A percentile compares a stretch with the other conserved stretches of the same genome.
Conservation (phyloP, 2,329 filamentous ascomycete genomes). For the Ophiostoma australiae region DNA sequence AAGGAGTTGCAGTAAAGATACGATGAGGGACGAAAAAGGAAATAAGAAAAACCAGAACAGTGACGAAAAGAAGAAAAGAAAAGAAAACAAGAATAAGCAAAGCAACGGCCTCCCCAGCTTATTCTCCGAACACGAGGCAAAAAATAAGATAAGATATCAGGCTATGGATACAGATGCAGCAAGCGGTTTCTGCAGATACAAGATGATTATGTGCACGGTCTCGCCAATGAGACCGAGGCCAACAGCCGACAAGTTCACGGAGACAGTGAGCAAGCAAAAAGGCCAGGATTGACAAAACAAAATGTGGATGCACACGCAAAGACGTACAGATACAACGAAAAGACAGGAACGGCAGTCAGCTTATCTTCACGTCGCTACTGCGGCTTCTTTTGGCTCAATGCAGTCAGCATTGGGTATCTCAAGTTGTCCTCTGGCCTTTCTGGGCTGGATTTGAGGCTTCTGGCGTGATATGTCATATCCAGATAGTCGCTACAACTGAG, state of each 20-base stretch:
- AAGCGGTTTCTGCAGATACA: background rate
- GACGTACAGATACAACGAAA: background rate
- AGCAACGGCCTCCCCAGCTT: background rate
- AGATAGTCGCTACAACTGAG: background rate
- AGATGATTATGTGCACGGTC: background rate
- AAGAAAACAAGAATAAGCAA: background rate
- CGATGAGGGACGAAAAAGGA: background rate
- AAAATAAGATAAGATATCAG: background rate
- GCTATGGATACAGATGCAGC: background rate
- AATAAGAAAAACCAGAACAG: background rate
- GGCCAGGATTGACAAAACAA: background rate
- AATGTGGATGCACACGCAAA: background rate
- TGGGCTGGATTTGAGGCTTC: background rate
- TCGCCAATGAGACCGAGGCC: background rate
- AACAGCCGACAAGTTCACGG: background rate
- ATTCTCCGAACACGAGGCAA: background rate
- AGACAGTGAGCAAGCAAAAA: background rate
- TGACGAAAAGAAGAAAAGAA: background rate
- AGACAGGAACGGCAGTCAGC: constrained; percentile 1
- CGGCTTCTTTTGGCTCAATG: background rate
- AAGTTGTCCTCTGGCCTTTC: background rate
- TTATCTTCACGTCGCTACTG: background rate
- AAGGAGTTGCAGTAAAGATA: background rate
- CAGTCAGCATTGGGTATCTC: constrained; percentile 6
- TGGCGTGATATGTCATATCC: background rate